A percentile compares a stretch with the other conserved stretches of the same genome.
These are phyloP conservation scores for Dipteronia dyeriana DNA, from an alignment of 345 rosid species.

Conservation along the genomic window DNA sequence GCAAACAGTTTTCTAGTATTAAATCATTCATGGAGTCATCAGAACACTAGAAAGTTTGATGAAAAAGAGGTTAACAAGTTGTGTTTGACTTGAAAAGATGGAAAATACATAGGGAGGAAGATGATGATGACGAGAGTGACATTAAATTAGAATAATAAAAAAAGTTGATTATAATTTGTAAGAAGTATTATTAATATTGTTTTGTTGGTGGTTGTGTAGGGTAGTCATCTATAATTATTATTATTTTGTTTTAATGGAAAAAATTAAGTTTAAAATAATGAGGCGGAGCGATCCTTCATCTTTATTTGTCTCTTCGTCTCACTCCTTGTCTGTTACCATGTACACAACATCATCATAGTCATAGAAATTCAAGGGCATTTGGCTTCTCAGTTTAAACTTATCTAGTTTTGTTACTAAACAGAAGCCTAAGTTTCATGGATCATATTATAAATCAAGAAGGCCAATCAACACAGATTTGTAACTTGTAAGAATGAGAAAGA, in stretches of 20 bases:
- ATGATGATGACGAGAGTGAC: slow-evolving; percentile 29
- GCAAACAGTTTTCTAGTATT: slow-evolving; percentile 2
- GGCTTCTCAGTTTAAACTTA: neutral
- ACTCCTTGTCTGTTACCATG: slow-evolving; percentile 51
- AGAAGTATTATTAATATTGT: neutral
- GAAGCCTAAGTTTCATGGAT: neutral
- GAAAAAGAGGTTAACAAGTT: slow-evolving; percentile 22
- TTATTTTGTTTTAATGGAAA: slow-evolving; percentile 2
- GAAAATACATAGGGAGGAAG: slow-evolving; percentile 29
- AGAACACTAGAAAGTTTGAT: slow-evolving; percentile 11
- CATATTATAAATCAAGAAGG: neutral
- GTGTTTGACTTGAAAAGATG: slow-evolving; percentile 54
- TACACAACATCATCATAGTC: slow-evolving; percentile 47
- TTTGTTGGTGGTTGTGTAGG: slow-evolving; percentile 31
- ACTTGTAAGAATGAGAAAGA: neutral
- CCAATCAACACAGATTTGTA: neutral
- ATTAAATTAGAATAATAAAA: slow-evolving; percentile 31
- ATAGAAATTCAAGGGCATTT: slow-evolving; percentile 17
- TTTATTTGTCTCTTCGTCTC: slow-evolving; percentile 40
- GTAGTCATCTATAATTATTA: slow-evolving; percentile 3
- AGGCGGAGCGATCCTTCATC: slow-evolving; percentile 42
- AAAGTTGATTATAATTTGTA: slow-evolving; percentile 31
- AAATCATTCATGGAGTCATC: neutral
- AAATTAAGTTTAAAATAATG: slow-evolving; percentile 22
- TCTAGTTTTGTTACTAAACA: neutral